phyloP scores from a whole-genome alignment of 768 basidiomycete genomes.

The Phylloporus scabripes region DNA sequence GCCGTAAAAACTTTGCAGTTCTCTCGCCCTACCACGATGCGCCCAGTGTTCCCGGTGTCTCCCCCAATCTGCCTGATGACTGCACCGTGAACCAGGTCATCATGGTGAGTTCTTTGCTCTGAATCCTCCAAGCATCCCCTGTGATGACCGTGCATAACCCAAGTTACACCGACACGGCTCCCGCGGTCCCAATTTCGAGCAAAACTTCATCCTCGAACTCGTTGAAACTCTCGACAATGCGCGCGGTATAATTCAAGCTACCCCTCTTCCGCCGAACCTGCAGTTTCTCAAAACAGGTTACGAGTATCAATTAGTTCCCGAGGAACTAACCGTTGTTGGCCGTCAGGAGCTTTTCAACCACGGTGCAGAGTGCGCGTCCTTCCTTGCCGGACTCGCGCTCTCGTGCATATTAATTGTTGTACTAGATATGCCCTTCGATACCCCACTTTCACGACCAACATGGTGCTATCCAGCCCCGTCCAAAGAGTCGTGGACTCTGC shows the following conservation, averaged over 20 bases:
- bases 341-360: conserved; percentile 35
- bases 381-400: not conserved
- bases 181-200: conserved; percentile 33
- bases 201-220: conserved; percentile 29
- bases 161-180: conserved; percentile 41
- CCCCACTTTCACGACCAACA: conserved; percentile 17
- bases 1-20: not conserved
- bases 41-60: conserved; percentile 28
- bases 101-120: conserved; percentile 22
- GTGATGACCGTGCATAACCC: not conserved
- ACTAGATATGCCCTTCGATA: conserved; percentile 21
- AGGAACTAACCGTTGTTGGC: conserved; percentile 31
- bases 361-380: conserved; percentile 19
- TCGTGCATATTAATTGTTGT: not conserved
- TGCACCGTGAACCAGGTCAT: conserved; percentile 37
- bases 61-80: conserved; percentile 31
- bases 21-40: conserved; percentile 35
- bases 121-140: too few species aligned
- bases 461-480: conserved; percentile 10
- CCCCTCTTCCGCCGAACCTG: conserved; percentile 26
- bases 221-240: conserved; percentile 24
- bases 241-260: too few species aligned
- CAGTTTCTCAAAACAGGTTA: conserved; percentile 37
- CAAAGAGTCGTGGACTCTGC: conserved; percentile 36
- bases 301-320: conserved; percentile 12